Evolutionary conservation across 306 rosid species (phyloP).

Genomic region (Castanea sativa): DNA sequence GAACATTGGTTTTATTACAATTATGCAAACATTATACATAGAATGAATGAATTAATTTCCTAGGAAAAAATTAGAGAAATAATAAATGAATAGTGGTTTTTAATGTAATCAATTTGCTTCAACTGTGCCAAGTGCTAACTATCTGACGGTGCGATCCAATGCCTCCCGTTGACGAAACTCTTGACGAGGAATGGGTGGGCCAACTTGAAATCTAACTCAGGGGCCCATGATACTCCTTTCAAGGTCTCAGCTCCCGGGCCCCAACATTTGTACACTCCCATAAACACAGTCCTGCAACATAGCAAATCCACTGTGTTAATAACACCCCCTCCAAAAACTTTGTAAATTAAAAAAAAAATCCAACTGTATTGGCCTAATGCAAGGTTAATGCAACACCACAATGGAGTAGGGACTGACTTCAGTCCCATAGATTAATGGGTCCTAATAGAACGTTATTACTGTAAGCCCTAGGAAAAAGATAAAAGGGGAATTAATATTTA

Average conservation of each 20-base stretch:
- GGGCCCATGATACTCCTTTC: slow-evolving; percentile 53
- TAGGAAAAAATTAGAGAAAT: background rate
- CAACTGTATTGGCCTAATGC: too few species aligned
- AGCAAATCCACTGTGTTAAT: background rate
- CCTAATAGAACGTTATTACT: too few species aligned
- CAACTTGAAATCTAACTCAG: slow-evolving; percentile 55
- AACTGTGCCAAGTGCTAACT: slow-evolving; percentile 31
- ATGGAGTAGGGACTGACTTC: too few species aligned
- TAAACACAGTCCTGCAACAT: slow-evolving; percentile 55
- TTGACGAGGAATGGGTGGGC: slow-evolving; percentile 78
- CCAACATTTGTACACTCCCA: slow-evolving; percentile 82
- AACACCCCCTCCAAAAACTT: too few species aligned
- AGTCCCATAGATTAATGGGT: too few species aligned
- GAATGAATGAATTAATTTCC: slow-evolving; percentile 13
- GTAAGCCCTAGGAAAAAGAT: too few species aligned
- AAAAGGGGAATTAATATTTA: too few species aligned
- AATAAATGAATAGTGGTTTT: background rate
- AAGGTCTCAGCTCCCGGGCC: slow-evolving; percentile 77
- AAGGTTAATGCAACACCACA: too few species aligned
- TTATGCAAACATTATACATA: background rate
- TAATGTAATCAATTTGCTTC: too few species aligned
- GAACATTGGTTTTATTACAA: background rate
- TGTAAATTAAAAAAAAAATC: too few species aligned
- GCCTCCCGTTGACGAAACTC: slow-evolving; percentile 92
- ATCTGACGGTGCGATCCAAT: slow-evolving; percentile 80